phyloP scores from a whole-genome alignment of 495 filamentous ascomycete genomes.

The Annulohypoxylon moriforme region DNA sequence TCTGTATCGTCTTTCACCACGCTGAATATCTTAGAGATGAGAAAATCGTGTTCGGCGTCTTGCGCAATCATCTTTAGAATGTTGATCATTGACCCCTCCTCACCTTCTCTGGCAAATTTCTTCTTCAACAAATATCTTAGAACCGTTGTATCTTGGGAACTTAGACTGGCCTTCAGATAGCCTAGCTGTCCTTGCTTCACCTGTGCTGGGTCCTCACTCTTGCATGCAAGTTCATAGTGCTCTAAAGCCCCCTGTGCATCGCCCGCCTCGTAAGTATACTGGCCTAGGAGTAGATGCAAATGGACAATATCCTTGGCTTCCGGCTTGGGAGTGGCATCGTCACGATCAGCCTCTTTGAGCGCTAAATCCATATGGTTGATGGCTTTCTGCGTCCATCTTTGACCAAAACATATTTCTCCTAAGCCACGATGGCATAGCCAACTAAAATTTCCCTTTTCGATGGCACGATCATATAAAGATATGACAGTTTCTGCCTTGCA shows the following conservation, averaged over 20 bases:
- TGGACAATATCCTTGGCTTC: slow-evolving; percentile 4
- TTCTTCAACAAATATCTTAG: neutral
- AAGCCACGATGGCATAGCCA: slow-evolving; percentile 5
- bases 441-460: slow-evolving; percentile 1
- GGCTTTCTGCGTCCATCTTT: neutral
- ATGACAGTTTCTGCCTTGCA: neutral
- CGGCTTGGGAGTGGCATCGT: slow-evolving; percentile 1
- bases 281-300: neutral
- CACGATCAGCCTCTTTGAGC: neutral
- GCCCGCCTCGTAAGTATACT: neutral
- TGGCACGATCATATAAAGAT: neutral
- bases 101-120: neutral
- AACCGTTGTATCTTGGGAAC: neutral
- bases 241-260: neutral
- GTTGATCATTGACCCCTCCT: neutral
- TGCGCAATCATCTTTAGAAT: slow-evolving; percentile 1
- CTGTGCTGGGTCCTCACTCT: neutral
- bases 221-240: neutral
- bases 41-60: neutral
- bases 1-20: neutral
- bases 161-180: slow-evolving; percentile 5
- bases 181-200: neutral
- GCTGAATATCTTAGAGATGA: slow-evolving; percentile 2
- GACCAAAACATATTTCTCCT: neutral
- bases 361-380: neutral